Conservation (phyloP, 2,329 filamentous ascomycete genomes). For the Clonostachys rosea region DNA sequence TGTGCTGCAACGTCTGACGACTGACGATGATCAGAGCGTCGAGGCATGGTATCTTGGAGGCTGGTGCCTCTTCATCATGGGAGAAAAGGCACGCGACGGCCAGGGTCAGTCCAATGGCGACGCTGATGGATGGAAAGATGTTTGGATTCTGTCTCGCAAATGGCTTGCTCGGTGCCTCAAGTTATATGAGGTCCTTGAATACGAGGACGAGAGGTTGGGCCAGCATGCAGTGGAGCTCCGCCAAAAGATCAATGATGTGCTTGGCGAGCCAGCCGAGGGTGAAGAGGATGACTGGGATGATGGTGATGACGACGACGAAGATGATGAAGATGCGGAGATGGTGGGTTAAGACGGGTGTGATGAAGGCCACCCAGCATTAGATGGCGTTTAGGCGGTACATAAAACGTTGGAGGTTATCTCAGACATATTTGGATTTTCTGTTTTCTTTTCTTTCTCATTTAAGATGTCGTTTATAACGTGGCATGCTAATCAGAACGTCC, state of each 20-base stretch:
- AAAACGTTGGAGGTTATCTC: background rate
- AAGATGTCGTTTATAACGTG: too few relatives aligned
- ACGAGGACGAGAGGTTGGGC: constrained; percentile 76
- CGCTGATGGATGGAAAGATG: constrained; percentile 48
- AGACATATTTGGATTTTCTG: background rate
- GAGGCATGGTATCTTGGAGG: constrained; percentile 97
- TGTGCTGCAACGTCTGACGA: constrained; percentile 77
- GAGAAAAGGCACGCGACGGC: constrained; percentile 53
- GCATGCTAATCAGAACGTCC: too few relatives aligned
- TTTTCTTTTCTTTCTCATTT: background rate
- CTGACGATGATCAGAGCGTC: constrained; percentile 89
- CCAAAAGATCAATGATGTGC: constrained; percentile 54
- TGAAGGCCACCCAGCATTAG: constrained; percentile 13
- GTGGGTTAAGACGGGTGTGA: constrained; percentile 20
- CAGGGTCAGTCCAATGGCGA: constrained; percentile 23
- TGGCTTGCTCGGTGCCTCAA: constrained; percentile 80
- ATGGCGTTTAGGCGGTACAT: constrained; percentile 13
- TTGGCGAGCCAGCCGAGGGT: constrained; percentile 54
- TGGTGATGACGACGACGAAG: constrained; percentile 45
- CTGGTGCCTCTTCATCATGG: constrained; percentile 81
- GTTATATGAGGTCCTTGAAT: constrained; percentile 74
- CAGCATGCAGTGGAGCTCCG: constrained; percentile 73
- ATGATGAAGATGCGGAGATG: constrained; percentile 57
- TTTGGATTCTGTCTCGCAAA: constrained; percentile 70
- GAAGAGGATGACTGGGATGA: constrained; percentile 53